Base-by-base conservation (phyloP, 345 rosid genomes). In the Turnera subulata region DNA sequence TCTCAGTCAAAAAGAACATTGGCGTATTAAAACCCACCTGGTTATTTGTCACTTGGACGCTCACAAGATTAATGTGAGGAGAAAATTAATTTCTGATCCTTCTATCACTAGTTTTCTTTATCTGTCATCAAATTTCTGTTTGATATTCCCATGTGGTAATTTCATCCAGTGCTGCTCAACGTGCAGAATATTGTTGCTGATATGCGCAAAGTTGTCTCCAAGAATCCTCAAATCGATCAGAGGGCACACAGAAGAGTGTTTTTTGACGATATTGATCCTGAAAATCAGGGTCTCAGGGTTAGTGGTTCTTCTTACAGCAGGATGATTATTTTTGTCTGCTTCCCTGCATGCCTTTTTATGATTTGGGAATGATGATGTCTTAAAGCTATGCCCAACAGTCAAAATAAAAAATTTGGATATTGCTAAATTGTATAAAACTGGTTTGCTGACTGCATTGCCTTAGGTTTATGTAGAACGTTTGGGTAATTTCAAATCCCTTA, bases 151-250 rank as follows among this genome's bases (percentile, higher is more conserved):
- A 37, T 23, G 12, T 43, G 33, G 3, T 14, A 17, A 37, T 11
- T 14, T 40, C n/a, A 23, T 55, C 48, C 20, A 46, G 46, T 22
- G 20, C 40, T 49, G 22, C 59, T 19, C n/a, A 46, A 20, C 58
- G 24, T 48, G 61, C 78, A 85, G 96, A 83, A 69, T 73, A 83
- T 88, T 72, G 88, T 83, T 57, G 84, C 93, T 48, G 93, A 88
- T 73, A 88, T 88, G 93, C 82, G 93, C 69, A 88, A 88, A 68
- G 90, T 88, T 35, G 61, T 85, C 69, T 83, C 96, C 19, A 88
- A 88, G 77, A 88, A 88, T 78, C 90, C 93, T 69, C 90, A 83
- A 75, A 86, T 88, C 64, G 96, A 88, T 73, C 96, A 88, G 73
- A 76, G 77, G 69, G 72, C 85, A 71, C 93, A 88, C 66, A 78